Percentiles rank a stretch among this genome's conserved stretches.
phyloP scores from a whole-genome alignment of 805 yeast genomes.

The Metschnikowia reukaufii region DNA sequence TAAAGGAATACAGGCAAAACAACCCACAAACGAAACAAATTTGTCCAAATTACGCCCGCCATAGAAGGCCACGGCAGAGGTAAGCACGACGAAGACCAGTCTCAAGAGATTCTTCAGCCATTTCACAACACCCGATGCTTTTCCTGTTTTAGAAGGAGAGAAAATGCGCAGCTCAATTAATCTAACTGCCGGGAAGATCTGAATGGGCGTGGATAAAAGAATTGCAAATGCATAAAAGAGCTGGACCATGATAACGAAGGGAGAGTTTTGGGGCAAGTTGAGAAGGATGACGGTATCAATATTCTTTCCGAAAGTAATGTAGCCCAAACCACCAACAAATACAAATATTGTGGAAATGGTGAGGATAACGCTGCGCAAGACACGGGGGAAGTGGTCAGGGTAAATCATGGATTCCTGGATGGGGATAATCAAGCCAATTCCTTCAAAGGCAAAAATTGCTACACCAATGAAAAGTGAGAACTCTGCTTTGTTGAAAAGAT shows the following conservation, averaged over 20 bases:
- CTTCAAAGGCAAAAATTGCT: conserved; percentile 87
- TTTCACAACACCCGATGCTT: conserved; percentile 49
- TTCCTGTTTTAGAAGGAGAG: conserved; percentile 49
- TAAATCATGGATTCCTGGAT: conserved; percentile 78
- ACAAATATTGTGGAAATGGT: conserved; percentile 65
- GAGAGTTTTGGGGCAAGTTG: conserved; percentile 68
- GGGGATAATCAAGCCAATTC: conserved; percentile 79
- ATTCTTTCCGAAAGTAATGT: conserved; percentile 62
- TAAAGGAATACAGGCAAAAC: conserved; percentile 82
- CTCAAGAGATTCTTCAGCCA: conserved; percentile 69
- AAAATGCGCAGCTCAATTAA: conserved; percentile 66
- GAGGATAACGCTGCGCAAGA: conserved; percentile 57
- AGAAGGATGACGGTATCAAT: conserved; percentile 68
- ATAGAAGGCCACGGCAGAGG: conserved; percentile 58
- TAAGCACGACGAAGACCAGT: conserved; percentile 50
- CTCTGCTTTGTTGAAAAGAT: conserved; percentile 50
- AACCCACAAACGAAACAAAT: conserved; percentile 79
- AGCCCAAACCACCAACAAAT: conserved; percentile 65
- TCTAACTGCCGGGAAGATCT: conserved; percentile 75
- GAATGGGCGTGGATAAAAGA: conserved; percentile 76
- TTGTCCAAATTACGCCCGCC: conserved; percentile 71
- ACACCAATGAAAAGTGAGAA: conserved; percentile 80
- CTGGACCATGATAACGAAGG: conserved; percentile 63
- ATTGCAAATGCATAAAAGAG: conserved; percentile 73
- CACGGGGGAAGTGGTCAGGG: conserved; percentile 71